Base-by-base conservation (phyloP, 2,329 filamentous ascomycete species). In the Aspergillus fumigatiaffinis region DNA sequence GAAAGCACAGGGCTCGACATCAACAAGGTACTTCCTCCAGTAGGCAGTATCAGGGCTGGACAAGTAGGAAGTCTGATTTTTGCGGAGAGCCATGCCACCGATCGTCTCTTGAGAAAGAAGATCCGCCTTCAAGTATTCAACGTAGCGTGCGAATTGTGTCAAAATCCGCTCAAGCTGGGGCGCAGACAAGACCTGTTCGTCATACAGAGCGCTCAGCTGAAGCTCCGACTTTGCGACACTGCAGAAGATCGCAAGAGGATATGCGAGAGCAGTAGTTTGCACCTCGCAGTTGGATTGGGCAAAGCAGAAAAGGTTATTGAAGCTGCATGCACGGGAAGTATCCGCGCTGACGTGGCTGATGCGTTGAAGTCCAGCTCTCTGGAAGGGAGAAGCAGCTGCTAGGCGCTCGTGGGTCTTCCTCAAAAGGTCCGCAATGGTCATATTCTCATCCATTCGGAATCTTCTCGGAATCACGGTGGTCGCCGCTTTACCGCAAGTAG, bases 311-410 rank as follows among this genome's bases (percentile, higher is more conserved):
- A 77, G 61, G 50, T 71, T 78, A 32, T 73, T 69, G 57, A 79
- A 76, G 12, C 73, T 66, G 58, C 73, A 78, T n/a, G 75, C 76
- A 7, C 66, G 62, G 8, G 69, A 66, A 6, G 72, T 68, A 56
- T 77, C 73, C 1, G 78, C 71, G 60, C 80, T 82, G n/a, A 84
- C 68, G 26, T 73, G 72, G 58, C 82, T 72, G 77, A 86, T 84
- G 10, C 78, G 76, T 0, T 70, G 63, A 35, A 76, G 73, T 4
- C 75, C 72, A 10, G 85, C 78, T 1, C 79, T 80, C 49, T 81
- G 80, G 25, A 81, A 83, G 62, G 84, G 84, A 79, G 86, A 84
- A 56, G 85, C 73, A 41, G 82, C 71, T 67, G 84, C 82, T 80
- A 58, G 79, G 53, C 80, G 77, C 28, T 80, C 71, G 41, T 85